Evolutionary conservation across 768 basidiomycete genomes (phyloP).

Genomic region (Pisolithus albus): DNA sequence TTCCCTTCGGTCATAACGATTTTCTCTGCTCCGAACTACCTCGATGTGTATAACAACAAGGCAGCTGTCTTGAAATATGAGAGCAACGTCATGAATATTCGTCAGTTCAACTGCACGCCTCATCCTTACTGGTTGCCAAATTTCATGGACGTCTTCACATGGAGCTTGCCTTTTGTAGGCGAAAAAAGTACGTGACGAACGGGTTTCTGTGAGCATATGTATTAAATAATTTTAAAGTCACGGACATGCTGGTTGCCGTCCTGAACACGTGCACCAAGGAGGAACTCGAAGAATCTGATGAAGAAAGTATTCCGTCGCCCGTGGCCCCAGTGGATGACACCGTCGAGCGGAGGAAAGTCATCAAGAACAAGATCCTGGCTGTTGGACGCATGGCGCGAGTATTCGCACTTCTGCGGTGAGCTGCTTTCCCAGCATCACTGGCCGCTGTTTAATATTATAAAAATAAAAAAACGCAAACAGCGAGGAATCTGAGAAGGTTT

Average conservation of each 20-base stretch:
- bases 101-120: conserved; percentile 95
- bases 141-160: conserved; percentile 99
- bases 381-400: conserved; percentile 95
- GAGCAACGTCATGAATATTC: conserved; percentile 97
- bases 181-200: conserved; percentile 70
- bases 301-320: conserved; percentile 35
- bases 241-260: conserved; percentile 97
- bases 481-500: conserved; percentile 96
- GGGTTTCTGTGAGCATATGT: background rate
- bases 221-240: conserved; percentile 48
- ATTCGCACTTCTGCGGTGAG: conserved; percentile 89
- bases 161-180: conserved; percentile 97
- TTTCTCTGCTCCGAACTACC: conserved; percentile 96
- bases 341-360: conserved; percentile 76
- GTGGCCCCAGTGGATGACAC: conserved; percentile 37
- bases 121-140: conserved; percentile 98
- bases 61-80: conserved; percentile 99
- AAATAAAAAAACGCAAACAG: conserved; percentile 31
- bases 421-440: background rate
- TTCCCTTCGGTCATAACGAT: conserved; percentile 99
- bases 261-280: conserved; percentile 94
- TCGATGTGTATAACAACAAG: conserved; percentile 99
- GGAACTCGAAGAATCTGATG: conserved; percentile 80
- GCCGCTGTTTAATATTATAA: background rate
- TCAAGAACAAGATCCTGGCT: conserved; percentile 98